Evolutionary conservation across 2,329 filamentous ascomycete species (phyloP).

Genomic region (Aspergillus pseudoglaucus): DNA sequence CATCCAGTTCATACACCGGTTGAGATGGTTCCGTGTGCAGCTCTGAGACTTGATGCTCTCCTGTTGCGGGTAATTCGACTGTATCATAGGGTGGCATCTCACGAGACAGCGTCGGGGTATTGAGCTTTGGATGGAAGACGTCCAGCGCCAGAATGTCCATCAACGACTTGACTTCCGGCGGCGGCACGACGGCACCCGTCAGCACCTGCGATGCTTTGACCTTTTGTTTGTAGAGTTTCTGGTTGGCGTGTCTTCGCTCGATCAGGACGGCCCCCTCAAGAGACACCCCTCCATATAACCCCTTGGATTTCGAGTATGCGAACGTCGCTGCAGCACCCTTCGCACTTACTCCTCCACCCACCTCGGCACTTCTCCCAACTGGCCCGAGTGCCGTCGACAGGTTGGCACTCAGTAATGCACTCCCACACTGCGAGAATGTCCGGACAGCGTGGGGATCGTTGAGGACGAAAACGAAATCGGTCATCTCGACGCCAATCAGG

Average conservation of each 20-base stretch:
- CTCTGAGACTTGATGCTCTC: too few relatives aligned
- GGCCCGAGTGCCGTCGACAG: slow-evolving; percentile 90
- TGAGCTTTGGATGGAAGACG: slow-evolving; percentile 51
- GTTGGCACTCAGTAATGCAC: slow-evolving; percentile 84
- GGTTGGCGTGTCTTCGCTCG: slow-evolving; percentile 87
- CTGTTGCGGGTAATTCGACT: too few relatives aligned
- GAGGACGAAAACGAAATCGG: slow-evolving; percentile 85
- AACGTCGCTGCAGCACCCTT: slow-evolving; percentile 84
- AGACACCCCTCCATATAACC: slow-evolving; percentile 86
- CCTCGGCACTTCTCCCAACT: slow-evolving; percentile 87
- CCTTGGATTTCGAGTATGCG: slow-evolving; percentile 94
- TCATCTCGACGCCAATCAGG: slow-evolving; percentile 42
- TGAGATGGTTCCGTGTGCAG: too few relatives aligned
- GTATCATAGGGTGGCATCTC: too few relatives aligned
- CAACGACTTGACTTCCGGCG: slow-evolving; percentile 72
- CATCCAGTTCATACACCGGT: too few relatives aligned
- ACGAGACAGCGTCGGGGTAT: too few relatives aligned
- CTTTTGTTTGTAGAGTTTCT: slow-evolving; percentile 81
- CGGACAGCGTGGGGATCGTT: slow-evolving; percentile 82
- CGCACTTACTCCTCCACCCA: slow-evolving; percentile 79
- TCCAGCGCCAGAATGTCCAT: slow-evolving; percentile 77
- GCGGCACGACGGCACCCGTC: slow-evolving; percentile 67
- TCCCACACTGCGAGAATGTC: slow-evolving; percentile 84
- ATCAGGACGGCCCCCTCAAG: slow-evolving; percentile 85
- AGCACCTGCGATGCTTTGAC: slow-evolving; percentile 74